A percentile compares a stretch with the other conserved stretches of the same genome.
phyloP scores from a whole-genome alignment of 2,329 filamentous ascomycete genomes.

The Hymenoscyphus infarciens region DNA sequence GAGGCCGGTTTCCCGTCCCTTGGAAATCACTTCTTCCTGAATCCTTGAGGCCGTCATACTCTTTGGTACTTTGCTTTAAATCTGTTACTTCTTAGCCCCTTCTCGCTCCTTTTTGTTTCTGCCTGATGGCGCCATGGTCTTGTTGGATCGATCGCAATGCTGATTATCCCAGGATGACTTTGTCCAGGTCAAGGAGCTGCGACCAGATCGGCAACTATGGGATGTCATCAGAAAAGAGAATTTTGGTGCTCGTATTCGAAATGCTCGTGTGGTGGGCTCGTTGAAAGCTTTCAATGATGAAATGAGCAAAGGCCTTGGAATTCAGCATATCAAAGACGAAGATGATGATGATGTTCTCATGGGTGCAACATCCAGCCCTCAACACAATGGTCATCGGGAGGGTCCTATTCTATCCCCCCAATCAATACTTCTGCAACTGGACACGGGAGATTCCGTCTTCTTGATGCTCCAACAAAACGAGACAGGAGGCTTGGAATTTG shows the following conservation, averaged over 20 bases:
- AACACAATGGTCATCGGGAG: background rate
- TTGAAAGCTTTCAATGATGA: conserved; percentile 34
- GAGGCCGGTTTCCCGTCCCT: background rate
- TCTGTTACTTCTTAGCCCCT: background rate
- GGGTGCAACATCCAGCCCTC: conserved; percentile 1
- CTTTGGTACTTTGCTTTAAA: background rate
- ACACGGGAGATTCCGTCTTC: conserved; percentile 71
- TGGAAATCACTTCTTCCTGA: background rate
- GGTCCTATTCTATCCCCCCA: conserved; percentile 64
- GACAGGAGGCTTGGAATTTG: conserved; percentile 36
- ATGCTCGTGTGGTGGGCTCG: conserved; percentile 71
- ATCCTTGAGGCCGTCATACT: background rate
- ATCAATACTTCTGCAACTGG: conserved; percentile 71
- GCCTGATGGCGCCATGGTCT: background rate
- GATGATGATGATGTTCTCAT: conserved; percentile 13
- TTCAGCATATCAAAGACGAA: conserved; percentile 38
- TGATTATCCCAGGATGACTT: conserved; percentile 59
- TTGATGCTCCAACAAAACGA: conserved; percentile 59
- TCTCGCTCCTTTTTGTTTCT: background rate
- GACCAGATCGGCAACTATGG: conserved; percentile 64
- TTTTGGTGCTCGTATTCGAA: conserved; percentile 74
- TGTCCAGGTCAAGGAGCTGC: conserved; percentile 76
- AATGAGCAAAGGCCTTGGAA: conserved; percentile 31
- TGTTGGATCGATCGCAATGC: conserved; percentile 8
- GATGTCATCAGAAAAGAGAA: conserved; percentile 75